A percentile compares a stretch with the other conserved stretches of the same genome.
phyloP scores from a whole-genome alignment of 305 asterid species.

The Fraxinus baroniana region DNA sequence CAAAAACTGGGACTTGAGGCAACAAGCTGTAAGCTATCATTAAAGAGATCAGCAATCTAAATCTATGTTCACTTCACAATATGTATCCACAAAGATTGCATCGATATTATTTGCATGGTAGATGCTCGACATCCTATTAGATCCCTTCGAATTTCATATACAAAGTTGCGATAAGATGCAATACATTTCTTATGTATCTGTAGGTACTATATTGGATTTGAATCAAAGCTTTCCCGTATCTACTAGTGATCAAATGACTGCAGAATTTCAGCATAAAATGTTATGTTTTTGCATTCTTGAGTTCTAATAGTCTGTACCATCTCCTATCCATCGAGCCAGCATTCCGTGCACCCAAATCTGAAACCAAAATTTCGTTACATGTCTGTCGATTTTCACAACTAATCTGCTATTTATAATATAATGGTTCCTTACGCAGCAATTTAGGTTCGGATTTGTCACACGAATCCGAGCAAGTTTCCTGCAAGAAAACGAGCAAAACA shows the following conservation, averaged over 20 bases:
- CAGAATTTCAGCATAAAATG: background rate
- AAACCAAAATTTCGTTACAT: background rate
- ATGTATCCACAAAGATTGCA: background rate
- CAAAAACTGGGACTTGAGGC: background rate
- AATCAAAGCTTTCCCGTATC: background rate
- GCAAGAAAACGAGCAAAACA: conserved; percentile 17
- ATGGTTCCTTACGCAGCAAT: conserved; percentile 51
- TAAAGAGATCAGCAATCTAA: background rate
- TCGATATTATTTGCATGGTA: background rate
- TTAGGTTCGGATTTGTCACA: conserved; percentile 73
- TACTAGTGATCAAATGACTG: background rate
- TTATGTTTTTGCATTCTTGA: conserved; percentile 37
- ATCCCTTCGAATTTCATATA: background rate
- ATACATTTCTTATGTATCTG: background rate
- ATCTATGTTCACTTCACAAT: background rate
- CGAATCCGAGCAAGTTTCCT: conserved; percentile 85
- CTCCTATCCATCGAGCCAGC: conserved; percentile 66
- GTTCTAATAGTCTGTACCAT: conserved; percentile 77
- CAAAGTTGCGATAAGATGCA: background rate
- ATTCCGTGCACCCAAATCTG: conserved; percentile 70
- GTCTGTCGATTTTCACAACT: background rate
- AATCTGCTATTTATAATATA: background rate
- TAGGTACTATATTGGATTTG: background rate
- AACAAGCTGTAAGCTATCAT: background rate
- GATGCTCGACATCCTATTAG: background rate